phyloP scores from a whole-genome alignment of 768 basidiomycete species.

The Fomitopsis pulvina region DNA sequence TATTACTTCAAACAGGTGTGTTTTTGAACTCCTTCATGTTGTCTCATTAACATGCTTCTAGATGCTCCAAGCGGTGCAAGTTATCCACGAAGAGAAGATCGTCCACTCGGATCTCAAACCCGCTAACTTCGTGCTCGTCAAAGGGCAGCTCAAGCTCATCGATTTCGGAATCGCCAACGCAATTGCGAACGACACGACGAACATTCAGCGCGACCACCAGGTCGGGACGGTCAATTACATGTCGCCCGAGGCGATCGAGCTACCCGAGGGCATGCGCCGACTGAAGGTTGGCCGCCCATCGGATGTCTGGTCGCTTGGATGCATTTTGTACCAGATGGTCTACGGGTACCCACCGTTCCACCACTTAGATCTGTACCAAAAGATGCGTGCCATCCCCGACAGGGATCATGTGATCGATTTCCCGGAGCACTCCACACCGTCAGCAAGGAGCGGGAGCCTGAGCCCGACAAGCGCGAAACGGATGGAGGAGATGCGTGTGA shows the following conservation, averaged over 20 bases:
- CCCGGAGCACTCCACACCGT: slow-evolving; percentile 59
- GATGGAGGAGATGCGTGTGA: slow-evolving; percentile 61
- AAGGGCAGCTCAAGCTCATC: slow-evolving; percentile 92
- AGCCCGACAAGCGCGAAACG: slow-evolving; percentile 34
- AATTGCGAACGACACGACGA: slow-evolving; percentile 97
- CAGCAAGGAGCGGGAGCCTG: slow-evolving; percentile 15
- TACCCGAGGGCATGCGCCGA: slow-evolving; percentile 78
- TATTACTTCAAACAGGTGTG: slow-evolving; percentile 96
- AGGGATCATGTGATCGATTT: slow-evolving; percentile 72
- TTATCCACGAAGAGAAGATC: slow-evolving; percentile 97
- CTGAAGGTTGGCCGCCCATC: slow-evolving; percentile 93
- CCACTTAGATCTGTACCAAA: slow-evolving; percentile 73
- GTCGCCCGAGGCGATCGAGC: slow-evolving; percentile 95
- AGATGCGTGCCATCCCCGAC: slow-evolving; percentile 94
- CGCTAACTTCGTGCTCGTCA: slow-evolving; percentile 95
- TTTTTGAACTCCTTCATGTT: too few relatives aligned
- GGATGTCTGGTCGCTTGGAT: slow-evolving; percentile 97
- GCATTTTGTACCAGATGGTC: slow-evolving; percentile 98
- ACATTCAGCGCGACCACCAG: slow-evolving; percentile 95
- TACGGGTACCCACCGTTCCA: slow-evolving; percentile 94
- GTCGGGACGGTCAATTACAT: slow-evolving; percentile 99
- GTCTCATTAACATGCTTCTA: slow-evolving; percentile 24
- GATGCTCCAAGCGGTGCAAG: slow-evolving; percentile 99
- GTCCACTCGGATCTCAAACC: slow-evolving; percentile 98
- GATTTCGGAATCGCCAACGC: slow-evolving; percentile 99